Evolutionary conservation across 345 rosid species (phyloP).

Genomic region (Euphorbia tirucalli): DNA sequence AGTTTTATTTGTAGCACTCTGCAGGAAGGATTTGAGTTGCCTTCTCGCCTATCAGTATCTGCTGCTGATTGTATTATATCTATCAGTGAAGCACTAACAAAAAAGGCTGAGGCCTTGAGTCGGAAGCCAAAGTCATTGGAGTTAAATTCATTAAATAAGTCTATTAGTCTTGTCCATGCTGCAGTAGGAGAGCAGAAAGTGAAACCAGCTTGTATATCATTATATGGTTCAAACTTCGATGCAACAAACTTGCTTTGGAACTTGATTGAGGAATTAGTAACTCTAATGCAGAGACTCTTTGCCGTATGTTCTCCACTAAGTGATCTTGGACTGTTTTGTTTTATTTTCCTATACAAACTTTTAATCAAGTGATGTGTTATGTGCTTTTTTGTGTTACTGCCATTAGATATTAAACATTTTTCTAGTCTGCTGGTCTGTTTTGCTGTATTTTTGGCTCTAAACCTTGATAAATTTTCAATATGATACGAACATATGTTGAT

Average conservation of each 20-base stretch:
- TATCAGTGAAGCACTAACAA: conserved; percentile 65
- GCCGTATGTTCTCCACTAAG: conserved; percentile 50
- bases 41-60: conserved; percentile 75
- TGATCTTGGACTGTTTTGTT: conserved; percentile 7
- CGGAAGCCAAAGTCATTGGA: conserved; percentile 35
- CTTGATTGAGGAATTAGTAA: conserved; percentile 48
- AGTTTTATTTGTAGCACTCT: conserved; percentile 45
- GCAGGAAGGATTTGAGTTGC: conserved; percentile 77
- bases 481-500: not conserved
- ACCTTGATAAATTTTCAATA: not conserved
- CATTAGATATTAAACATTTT: not conserved
- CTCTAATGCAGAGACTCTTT: conserved; percentile 55
- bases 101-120: conserved; percentile 39
- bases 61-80: conserved; percentile 91
- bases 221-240: conserved; percentile 31
- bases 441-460: not conserved
- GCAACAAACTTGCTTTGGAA: conserved; percentile 56
- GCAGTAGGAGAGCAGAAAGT: conserved; percentile 36
- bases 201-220: conserved; percentile 23
- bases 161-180: conserved; percentile 30
- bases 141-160: conserved; percentile 30
- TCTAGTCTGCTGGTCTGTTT: not conserved
- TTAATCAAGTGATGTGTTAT: not conserved
- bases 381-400: conserved; percentile 2
- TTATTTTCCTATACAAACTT: not conserved